phyloP scores from a whole-genome alignment of 2,329 filamentous ascomycete genomes.

The Anisogramma anomala region DNA sequence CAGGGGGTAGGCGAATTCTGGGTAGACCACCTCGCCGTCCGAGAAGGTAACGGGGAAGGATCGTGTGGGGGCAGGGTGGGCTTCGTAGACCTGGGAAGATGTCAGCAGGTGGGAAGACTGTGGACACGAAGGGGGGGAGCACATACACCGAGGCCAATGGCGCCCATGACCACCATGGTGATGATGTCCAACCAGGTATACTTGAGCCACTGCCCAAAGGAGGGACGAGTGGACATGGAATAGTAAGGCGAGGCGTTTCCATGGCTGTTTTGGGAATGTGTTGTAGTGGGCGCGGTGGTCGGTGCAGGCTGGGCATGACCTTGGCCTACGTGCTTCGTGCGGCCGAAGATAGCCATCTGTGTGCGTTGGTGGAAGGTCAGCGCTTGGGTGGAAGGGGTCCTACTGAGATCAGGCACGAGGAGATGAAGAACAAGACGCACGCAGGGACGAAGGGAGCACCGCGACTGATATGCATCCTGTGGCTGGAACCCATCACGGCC shows the following conservation, averaged over 20 bases:
- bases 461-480: too few species aligned
- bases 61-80: constrained; percentile 53
- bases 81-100: constrained; percentile 45
- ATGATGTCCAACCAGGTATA: constrained; percentile 55
- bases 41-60: constrained; percentile 57
- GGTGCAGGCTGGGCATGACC: constrained; percentile 5
- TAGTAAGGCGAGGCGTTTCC: constrained; percentile 16
- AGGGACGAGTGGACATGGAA: constrained; percentile 16
- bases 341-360: constrained; percentile 16
- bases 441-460: too few species aligned
- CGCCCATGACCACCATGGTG: constrained; percentile 55
- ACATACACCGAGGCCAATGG: constrained; percentile 53
- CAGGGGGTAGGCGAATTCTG: constrained; percentile 59
- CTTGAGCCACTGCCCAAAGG: constrained; percentile 59
- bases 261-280: constrained; percentile 4
- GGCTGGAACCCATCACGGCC: too few species aligned
- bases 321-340: constrained; percentile 15
- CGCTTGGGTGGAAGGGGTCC: too few species aligned
- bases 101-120: neutral
- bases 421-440: too few species aligned
- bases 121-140: neutral
- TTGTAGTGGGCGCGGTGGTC: constrained; percentile 2
- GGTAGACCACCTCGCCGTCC: constrained; percentile 57
- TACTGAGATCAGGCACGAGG: too few species aligned
- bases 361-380: too few species aligned